phyloP scores from a whole-genome alignment of 2,329 filamentous ascomycete genomes.

The Colletotrichum chrysophilum region DNA sequence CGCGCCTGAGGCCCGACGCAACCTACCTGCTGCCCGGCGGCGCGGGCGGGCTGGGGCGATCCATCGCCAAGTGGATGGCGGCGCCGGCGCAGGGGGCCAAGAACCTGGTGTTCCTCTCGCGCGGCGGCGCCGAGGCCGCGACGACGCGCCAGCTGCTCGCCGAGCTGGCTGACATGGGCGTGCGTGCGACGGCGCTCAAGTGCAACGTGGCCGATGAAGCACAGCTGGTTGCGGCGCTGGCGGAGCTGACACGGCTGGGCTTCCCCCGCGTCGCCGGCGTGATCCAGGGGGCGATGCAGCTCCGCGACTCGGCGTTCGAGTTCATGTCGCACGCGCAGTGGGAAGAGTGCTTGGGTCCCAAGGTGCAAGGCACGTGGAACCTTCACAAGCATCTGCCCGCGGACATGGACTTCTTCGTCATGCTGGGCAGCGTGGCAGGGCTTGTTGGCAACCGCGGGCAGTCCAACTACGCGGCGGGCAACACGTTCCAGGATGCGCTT shows the following conservation, averaged over 20 bases:
- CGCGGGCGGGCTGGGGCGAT: constrained; percentile 30
- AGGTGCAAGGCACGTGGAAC: constrained; percentile 44
- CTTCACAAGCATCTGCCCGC: constrained; percentile 33
- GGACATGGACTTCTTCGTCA: constrained; percentile 39
- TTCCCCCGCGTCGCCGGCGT: constrained; percentile 25
- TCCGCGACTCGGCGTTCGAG: constrained; percentile 49
- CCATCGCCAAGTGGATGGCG: constrained; percentile 29
- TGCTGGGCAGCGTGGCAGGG: constrained; percentile 34
- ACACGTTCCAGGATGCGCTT: constrained; percentile 32
- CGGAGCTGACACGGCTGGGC: constrained; percentile 31
- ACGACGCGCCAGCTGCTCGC: constrained; percentile 21
- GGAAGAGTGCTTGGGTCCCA: constrained; percentile 46
- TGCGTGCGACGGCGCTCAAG: not conserved
- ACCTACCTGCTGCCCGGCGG: constrained; percentile 35
- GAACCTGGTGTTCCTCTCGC: constrained; percentile 33
- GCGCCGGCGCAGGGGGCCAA: constrained; percentile 25
- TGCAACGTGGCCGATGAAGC: constrained; percentile 35
- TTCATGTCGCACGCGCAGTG: constrained; percentile 54
- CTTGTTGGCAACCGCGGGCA: constrained; percentile 34
- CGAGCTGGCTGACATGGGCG: constrained; percentile 28
- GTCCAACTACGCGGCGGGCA: constrained; percentile 37
- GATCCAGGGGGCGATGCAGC: not conserved
- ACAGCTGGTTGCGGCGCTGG: constrained; percentile 36
- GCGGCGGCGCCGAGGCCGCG: constrained; percentile 25
- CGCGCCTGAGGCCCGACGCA: constrained; percentile 21